These are phyloP conservation scores for Seminavis robusta DNA, from an alignment of 108 stramenopile species.

Conservation along the genomic window DNA sequence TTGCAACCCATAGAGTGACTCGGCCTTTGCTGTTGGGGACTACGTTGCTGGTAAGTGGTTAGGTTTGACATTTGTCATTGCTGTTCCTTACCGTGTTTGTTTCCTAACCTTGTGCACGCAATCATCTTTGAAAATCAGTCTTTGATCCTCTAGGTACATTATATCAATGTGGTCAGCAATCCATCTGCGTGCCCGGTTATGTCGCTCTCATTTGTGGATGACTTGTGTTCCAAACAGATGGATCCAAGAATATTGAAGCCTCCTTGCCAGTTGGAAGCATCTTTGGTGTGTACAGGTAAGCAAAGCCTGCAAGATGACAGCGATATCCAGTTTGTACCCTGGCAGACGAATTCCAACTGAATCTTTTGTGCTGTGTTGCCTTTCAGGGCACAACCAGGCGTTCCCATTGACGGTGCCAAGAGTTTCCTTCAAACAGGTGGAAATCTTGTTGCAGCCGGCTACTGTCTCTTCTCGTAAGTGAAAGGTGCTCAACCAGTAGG, in stretches of 20 bases:
- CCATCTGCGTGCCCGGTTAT: background rate
- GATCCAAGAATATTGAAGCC: slow-evolving; percentile 94
- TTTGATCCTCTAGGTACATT: slow-evolving; percentile 88
- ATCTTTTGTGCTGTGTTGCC: too few relatives aligned
- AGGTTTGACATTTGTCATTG: too few relatives aligned
- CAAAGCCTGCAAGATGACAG: too few relatives aligned
- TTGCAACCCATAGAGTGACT: slow-evolving; percentile 28
- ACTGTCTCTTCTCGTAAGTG: slow-evolving; percentile 93
- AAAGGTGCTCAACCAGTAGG: background rate
- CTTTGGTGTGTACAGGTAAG: slow-evolving; percentile 96
- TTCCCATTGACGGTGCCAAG: too few relatives aligned
- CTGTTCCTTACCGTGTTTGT: too few relatives aligned
- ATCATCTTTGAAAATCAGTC: too few relatives aligned
- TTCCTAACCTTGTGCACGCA: too few relatives aligned
- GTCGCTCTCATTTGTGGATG: background rate
- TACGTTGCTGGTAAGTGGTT: too few relatives aligned
- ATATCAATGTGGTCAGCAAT: slow-evolving; percentile 33
- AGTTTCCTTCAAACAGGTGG: slow-evolving; percentile 89
- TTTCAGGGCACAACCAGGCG: too few relatives aligned
- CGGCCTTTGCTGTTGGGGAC: slow-evolving; percentile 71
- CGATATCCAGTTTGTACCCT: too few relatives aligned
- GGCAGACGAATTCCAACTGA: too few relatives aligned
- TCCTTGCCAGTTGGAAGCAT: slow-evolving; percentile 97
- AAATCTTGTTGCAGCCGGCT: slow-evolving; percentile 89
- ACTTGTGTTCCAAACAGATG: slow-evolving; percentile 39